Evolutionary conservation across 2,329 filamentous ascomycete species (phyloP).

Genomic region (Dactylellina drechsleri): DNA sequence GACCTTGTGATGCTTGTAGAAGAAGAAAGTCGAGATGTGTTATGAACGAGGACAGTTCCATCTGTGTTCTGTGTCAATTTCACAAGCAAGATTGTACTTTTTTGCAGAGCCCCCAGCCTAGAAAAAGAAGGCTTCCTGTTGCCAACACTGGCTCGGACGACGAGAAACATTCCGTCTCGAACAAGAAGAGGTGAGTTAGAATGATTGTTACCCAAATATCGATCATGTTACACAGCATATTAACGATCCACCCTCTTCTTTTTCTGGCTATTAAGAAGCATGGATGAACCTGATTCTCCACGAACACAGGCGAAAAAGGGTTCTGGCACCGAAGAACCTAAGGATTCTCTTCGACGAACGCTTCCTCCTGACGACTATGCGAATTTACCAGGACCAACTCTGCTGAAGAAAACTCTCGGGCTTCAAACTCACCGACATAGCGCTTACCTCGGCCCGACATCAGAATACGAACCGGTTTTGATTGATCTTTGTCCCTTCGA

Average conservation of each 20-base stretch:
- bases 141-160: conserved; percentile 65
- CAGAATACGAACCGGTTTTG: conserved; percentile 83
- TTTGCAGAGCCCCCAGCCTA: conserved; percentile 77
- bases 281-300: conserved; percentile 57
- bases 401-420: conserved; percentile 67
- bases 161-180: conserved; percentile 65
- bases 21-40: conserved; percentile 80
- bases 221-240: conserved; percentile 35
- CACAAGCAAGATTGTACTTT: conserved; percentile 83
- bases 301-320: conserved; percentile 38
- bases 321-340: conserved; percentile 44
- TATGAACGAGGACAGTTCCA: conserved; percentile 77
- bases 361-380: conserved; percentile 51
- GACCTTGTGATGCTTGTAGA: conserved; percentile 78
- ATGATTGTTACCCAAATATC: conserved; percentile 24
- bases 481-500: conserved; percentile 84
- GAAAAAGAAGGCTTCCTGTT: conserved; percentile 80
- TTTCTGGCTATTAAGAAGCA: conserved; percentile 54
- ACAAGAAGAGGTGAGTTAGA: conserved; percentile 73
- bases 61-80: conserved; percentile 80
- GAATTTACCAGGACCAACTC: conserved; percentile 46
- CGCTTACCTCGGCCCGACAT: conserved; percentile 84
- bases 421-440: conserved; percentile 81
- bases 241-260: conserved; percentile 35
- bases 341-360: conserved; percentile 53